Evolutionary conservation across 441 rosid genomes (phyloP).

Genomic region (Brassica balearica): DNA sequence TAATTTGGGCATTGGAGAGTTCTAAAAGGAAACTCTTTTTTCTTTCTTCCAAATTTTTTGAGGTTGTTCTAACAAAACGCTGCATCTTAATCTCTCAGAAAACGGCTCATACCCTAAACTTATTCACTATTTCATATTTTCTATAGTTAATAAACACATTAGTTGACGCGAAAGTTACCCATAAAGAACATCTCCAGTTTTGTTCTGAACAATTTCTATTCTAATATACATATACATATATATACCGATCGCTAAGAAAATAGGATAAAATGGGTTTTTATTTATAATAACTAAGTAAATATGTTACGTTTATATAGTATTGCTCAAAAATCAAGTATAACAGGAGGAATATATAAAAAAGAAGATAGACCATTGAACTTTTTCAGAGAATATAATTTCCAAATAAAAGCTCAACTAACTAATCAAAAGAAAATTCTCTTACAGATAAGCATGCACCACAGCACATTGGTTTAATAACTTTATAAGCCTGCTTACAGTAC

Average conservation of each 20-base stretch:
- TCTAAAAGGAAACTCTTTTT: background rate
- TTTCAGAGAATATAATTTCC: slow-evolving; percentile 37
- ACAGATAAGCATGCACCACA: slow-evolving; percentile 46
- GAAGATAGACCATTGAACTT: slow-evolving; percentile 28
- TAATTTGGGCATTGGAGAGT: background rate
- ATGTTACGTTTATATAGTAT: background rate
- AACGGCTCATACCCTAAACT: background rate
- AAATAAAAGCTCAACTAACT: slow-evolving; percentile 17
- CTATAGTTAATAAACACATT: no score
- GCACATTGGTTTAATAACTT: slow-evolving; percentile 36
- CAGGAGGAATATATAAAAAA: slow-evolving; percentile 20
- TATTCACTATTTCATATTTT: no score
- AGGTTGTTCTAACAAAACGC: background rate
- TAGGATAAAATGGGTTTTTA: background rate
- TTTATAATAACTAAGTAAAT: background rate
- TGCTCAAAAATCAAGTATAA: background rate
- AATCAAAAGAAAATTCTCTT: slow-evolving; percentile 41
- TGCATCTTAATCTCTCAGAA: background rate
- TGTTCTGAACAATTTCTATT: no score
- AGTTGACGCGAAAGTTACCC: no score
- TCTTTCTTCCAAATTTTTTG: background rate
- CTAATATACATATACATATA: no score
- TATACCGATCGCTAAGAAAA: no score
- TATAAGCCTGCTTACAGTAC: slow-evolving; percentile 26
- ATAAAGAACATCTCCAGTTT: no score